Percentiles rank a stretch among this genome's conserved stretches.
Conservation (phyloP, 306 rosid genomes). For the Fagus crenata region DNA sequence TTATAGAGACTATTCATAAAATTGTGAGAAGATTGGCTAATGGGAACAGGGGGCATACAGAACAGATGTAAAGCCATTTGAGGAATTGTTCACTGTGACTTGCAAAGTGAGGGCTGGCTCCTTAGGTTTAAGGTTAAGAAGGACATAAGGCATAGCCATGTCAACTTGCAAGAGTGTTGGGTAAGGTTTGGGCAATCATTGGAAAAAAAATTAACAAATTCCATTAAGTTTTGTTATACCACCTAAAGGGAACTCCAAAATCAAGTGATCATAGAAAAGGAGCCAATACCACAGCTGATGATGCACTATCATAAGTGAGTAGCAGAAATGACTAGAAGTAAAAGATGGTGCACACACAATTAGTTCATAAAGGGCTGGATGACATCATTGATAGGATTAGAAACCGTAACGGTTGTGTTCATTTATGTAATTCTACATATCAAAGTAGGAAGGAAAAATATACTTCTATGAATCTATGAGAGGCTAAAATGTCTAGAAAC, state of each 20-base stretch:
- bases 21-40: too few relatives aligned
- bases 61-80: too few relatives aligned
- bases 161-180: too few relatives aligned
- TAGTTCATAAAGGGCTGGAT: too few relatives aligned
- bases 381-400: background rate
- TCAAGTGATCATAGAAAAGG: background rate
- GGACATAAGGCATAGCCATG: too few relatives aligned
- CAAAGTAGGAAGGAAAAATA: background rate
- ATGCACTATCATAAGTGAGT: background rate
- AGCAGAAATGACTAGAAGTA: background rate
- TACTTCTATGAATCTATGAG: background rate
- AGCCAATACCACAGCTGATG: background rate
- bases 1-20: too few relatives aligned
- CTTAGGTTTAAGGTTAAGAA: too few relatives aligned
- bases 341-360: too few relatives aligned
- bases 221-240: background rate
- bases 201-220: background rate
- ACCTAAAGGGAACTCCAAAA: too few relatives aligned
- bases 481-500: background rate
- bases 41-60: too few relatives aligned
- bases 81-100: too few relatives aligned
- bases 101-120: too few relatives aligned
- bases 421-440: background rate
- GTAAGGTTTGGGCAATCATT: background rate
- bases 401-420: background rate